Evolutionary conservation across 257 asterid genomes (phyloP).

Genomic region (Penstemon newberryi): DNA sequence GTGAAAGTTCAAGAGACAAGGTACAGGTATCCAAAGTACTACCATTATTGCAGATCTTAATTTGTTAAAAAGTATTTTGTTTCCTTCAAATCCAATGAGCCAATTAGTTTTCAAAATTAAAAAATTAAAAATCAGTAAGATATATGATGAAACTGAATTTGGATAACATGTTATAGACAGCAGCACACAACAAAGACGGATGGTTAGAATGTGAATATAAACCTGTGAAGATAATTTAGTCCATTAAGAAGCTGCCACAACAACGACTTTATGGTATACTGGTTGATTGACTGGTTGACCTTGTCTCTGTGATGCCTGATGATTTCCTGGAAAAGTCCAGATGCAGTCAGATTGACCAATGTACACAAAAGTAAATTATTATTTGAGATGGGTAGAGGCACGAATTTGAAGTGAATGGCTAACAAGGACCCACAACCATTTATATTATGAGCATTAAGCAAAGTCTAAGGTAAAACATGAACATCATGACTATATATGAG

Average conservation of each 20-base stretch:
- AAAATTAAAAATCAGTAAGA: constrained; percentile 1
- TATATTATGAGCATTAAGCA: constrained; percentile 9
- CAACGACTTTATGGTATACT: constrained; percentile 76
- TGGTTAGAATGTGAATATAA: not conserved
- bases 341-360: constrained; percentile 20
- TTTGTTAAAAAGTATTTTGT: not conserved
- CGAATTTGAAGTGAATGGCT: constrained; percentile 6
- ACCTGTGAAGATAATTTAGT: constrained; percentile 94
- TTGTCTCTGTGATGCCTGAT: constrained; percentile 97
- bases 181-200: too few species aligned
- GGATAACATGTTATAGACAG: too few species aligned
- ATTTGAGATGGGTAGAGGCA: constrained; percentile 3
- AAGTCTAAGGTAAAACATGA: constrained; percentile 14
- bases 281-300: constrained; percentile 83
- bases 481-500: not conserved
- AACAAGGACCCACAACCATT: constrained; percentile 13
- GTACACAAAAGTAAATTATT: constrained; percentile 18
- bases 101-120: not conserved
- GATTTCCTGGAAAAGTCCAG: constrained; percentile 67
- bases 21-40: too few species aligned
- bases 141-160: not conserved
- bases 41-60: not conserved
- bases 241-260: constrained; percentile 99
- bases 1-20: not conserved
- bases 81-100: not conserved